A percentile compares a stretch with the other conserved stretches of the same genome.
phyloP scores from a whole-genome alignment of 2,329 filamentous ascomycete genomes.

The Stemphylium lycopersici region DNA sequence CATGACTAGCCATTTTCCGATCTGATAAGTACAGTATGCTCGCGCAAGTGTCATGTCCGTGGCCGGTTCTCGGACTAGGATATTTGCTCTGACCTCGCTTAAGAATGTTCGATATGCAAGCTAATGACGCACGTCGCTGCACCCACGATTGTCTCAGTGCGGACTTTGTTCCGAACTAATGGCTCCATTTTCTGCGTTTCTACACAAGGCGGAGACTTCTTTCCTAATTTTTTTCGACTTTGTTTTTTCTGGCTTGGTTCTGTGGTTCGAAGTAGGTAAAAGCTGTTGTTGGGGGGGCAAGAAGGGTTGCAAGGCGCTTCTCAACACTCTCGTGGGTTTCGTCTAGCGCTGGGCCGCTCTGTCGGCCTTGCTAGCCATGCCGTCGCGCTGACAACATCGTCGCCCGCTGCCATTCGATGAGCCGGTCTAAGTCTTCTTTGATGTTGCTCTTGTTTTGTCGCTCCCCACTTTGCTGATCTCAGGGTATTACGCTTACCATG shows the following conservation, averaged over 20 bases:
- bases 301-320: background rate
- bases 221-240: background rate
- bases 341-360: slow-evolving; percentile 13
- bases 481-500: slow-evolving; percentile 19
- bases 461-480: slow-evolving; percentile 23
- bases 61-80: slow-evolving; percentile 28
- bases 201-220: slow-evolving; percentile 3
- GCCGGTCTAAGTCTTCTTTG: slow-evolving; percentile 7
- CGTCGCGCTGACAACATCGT: slow-evolving; percentile 7
- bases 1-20: background rate
- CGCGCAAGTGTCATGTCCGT: slow-evolving; percentile 11
- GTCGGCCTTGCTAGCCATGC: slow-evolving; percentile 5
- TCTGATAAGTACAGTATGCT: background rate
- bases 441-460: slow-evolving; percentile 20
- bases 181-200: slow-evolving; percentile 18
- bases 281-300: background rate
- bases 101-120: slow-evolving; percentile 24
- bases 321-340: slow-evolving; percentile 15
- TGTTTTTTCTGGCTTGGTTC: background rate
- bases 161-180: slow-evolving; percentile 32
- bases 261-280: background rate
- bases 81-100: slow-evolving; percentile 30
- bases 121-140: slow-evolving; percentile 39
- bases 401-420: slow-evolving; percentile 1
- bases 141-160: slow-evolving; percentile 26